Conservation (phyloP, 139 green algal species). For the Closterium sp. region DNA sequence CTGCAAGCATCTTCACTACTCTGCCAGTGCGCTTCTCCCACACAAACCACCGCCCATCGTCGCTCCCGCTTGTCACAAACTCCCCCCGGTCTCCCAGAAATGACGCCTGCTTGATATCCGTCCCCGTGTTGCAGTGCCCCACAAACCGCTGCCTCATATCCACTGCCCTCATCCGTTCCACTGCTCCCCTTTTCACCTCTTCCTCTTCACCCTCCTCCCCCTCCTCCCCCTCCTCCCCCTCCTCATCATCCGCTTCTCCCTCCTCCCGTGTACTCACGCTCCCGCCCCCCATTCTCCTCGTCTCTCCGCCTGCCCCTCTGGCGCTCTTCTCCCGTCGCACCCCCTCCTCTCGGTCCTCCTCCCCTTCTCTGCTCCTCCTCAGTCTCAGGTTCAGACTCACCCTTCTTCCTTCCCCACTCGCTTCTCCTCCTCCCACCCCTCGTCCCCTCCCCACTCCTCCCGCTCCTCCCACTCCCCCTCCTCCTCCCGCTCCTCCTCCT, state of each 20-base stretch:
- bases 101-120: slow-evolving; percentile 50
- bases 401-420: not conserved
- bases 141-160: slow-evolving; percentile 48
- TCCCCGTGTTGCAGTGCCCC: slow-evolving; percentile 50
- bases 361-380: slow-evolving; percentile 11
- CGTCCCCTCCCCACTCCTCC: slow-evolving; percentile 2
- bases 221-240: not conserved
- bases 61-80: slow-evolving; percentile 43
- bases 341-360: slow-evolving; percentile 11
- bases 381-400: not conserved
- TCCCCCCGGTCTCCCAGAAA: slow-evolving; percentile 45
- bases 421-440: not conserved
- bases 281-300: not conserved
- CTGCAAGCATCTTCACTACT: slow-evolving; percentile 43
- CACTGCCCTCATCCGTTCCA: slow-evolving; percentile 10
- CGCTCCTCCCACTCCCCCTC: not conserved
- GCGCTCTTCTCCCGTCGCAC: slow-evolving; percentile 1
- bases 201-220: slow-evolving; percentile 1
- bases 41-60: slow-evolving; percentile 45
- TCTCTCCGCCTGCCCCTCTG: not conserved
- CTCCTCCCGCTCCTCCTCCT: slow-evolving; percentile 6
- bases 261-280: not conserved
- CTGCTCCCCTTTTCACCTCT: not conserved
- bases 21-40: slow-evolving; percentile 44
- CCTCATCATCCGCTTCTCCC: not conserved